Base-by-base conservation (phyloP, 2,329 filamentous ascomycete species). In the Dactylellina drechsleri region DNA sequence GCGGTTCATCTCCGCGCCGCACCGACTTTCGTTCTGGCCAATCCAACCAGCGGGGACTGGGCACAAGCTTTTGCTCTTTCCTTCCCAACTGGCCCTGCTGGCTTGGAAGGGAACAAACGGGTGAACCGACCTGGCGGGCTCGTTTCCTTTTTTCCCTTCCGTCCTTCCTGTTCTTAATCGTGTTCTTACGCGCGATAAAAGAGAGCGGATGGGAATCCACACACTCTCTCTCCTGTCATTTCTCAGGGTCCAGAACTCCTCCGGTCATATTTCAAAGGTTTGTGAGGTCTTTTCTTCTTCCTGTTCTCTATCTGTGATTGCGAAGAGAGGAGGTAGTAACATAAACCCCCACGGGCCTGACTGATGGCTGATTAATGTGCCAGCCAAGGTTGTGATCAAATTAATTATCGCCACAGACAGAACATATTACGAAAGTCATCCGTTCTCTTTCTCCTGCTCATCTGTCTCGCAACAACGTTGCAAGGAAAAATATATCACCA, bases 51-150 rank as follows among this genome's bases (percentile, higher is more conserved):
- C 56, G 50, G 20, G 47, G 47, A 8, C 12, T 36, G 65, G 31
- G 4, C 5, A 52, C 15, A 52, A 18, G 47, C 43, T n/a, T 47
- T 47, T 47, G 6, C 16, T 47, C 16, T 52, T 20, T 23, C 15
- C n/a, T 52, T 52, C 47, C 47, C 43, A 45, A 40, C 31, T 50
- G 58, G 54, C 57, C 56, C 56, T 60, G 65, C 16, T 54, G 57
- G 31, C 31, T 23, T 36, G 31, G 31, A 36, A 36, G 31, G 31
- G 31, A 36, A 36, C 31, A 5, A 54, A 47, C 66, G 66, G 66
- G 66, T 62, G 66, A 50, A 70, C 66, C 66, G 58, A 57, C 49
- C 58, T 70, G 50, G 20, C 57, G 66, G 66, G 66, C 52, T 53
- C 13, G 13, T 20, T 41, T 43, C 18, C 31, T 47, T 43, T 60